Base-by-base conservation (phyloP, 805 yeast species). In the Yarrowia sp. region DNA sequence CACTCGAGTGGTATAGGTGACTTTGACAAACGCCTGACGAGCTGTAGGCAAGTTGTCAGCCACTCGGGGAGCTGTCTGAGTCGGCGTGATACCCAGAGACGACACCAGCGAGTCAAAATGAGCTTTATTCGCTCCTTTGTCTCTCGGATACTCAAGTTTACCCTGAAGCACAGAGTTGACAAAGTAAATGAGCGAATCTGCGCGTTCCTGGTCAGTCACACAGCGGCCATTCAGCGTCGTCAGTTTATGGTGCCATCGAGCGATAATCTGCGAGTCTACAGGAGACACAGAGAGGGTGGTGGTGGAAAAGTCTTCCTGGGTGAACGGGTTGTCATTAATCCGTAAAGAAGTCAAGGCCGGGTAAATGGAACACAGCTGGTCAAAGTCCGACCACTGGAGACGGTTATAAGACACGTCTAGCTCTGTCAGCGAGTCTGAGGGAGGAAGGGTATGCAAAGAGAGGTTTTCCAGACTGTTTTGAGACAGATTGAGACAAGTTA, bases 281-380 rank as follows among this genome's bases (percentile, higher is more conserved):
- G 64, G 64, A 8, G 64, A 58, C 4, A 58, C 64, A 2, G 64
- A 58, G 7, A 58, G 50, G 7, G n/a, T 40, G 33, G 19, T 58
- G 6, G 49, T 42, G 33, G 64, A 30, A 14, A 58, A 58, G 3
- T 58, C 50, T 33, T 58, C 64, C 14, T 58, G 10, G 4, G 64
- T 58, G 9, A 43, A 58, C 3, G 64, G 64, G 50, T 58, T 58
- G 24, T 40, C 64, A 14, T 58, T 58, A 50, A 58, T 43, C 3
- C 64, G 39, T 5, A 58, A 42, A 33, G 40, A 17, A 4, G 33
- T 17, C 14, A 58, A n/a, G 15, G 13, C 30, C 7, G 64, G 64
- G 24, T 42, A 58, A 14, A 43, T 33, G 8, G 30, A 5, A 9
- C 64, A 58, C 1, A 58, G 39, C 14, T 33, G 42, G 40, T 58